Evolutionary conservation across 768 basidiomycete genomes (phyloP).

Genomic region (Mycena sanguinolenta): DNA sequence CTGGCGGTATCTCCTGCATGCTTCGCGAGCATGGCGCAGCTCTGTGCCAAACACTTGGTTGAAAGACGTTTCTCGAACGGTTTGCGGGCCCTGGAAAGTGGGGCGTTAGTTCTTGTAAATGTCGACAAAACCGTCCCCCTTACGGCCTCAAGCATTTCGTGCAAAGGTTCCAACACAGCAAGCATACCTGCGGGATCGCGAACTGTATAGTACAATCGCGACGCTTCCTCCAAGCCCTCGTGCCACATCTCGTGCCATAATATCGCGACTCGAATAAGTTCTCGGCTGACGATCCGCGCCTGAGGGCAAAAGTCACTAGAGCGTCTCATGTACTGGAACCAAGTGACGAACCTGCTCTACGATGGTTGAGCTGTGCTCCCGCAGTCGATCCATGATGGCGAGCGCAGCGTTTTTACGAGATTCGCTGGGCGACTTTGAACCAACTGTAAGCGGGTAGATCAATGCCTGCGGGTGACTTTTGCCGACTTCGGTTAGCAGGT

Average conservation of each 20-base stretch:
- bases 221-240: constrained; percentile 97
- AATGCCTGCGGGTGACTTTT: constrained; percentile 97
- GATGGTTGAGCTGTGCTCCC: constrained; percentile 88
- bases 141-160: constrained; percentile 93
- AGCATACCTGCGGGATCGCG: constrained; percentile 98
- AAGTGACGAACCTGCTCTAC: constrained; percentile 79
- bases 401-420: constrained; percentile 89
- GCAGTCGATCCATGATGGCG: constrained; percentile 94
- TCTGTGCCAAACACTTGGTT: constrained; percentile 94
- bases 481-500: constrained; percentile 93
- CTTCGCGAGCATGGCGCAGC: constrained; percentile 91
- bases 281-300: constrained; percentile 91
- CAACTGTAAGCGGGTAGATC: constrained; percentile 96
- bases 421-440: constrained; percentile 92
- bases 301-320: constrained; percentile 44
- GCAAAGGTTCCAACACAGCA: constrained; percentile 89
- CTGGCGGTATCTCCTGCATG: constrained; percentile 86
- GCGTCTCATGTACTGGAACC: constrained; percentile 6
- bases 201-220: constrained; percentile 95
- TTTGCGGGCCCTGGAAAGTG: constrained; percentile 84
- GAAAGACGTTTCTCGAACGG: constrained; percentile 95
- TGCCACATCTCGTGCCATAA: constrained; percentile 99
- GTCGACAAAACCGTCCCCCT: constrained; percentile 38
- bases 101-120: neutral
- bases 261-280: constrained; percentile 98